phyloP scores from a whole-genome alignment of 495 filamentous ascomycete species.

The Aspergillus sclerotioniger region DNA sequence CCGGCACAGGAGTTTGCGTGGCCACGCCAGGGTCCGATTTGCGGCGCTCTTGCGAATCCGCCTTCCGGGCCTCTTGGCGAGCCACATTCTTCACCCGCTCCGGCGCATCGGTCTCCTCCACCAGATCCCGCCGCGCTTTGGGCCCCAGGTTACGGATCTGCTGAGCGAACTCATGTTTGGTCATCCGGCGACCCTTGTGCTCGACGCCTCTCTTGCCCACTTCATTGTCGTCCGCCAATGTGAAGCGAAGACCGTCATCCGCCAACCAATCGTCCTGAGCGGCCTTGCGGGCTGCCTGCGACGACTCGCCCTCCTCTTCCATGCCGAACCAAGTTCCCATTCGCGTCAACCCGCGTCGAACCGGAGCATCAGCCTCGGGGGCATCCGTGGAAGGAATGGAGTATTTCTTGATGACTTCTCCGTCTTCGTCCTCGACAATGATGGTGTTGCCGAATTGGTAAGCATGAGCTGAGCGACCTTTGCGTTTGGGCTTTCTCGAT shows the following conservation, averaged over 20 bases:
- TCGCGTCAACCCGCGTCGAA: slow-evolving; percentile 51
- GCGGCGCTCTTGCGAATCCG: slow-evolving; percentile 29
- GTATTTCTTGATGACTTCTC: slow-evolving; percentile 96
- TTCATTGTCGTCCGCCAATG: slow-evolving; percentile 52
- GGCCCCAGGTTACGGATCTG: slow-evolving; percentile 80
- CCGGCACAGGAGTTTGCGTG: not conserved
- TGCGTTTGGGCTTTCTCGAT: slow-evolving; percentile 26
- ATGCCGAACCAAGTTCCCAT: slow-evolving; percentile 66
- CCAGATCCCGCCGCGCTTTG: slow-evolving; percentile 65
- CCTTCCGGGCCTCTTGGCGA: slow-evolving; percentile 38
- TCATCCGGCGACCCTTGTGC: slow-evolving; percentile 70
- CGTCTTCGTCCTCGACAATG: slow-evolving; percentile 96
- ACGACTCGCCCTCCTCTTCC: slow-evolving; percentile 47
- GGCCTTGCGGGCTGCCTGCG: slow-evolving; percentile 34
- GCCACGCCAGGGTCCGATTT: slow-evolving; percentile 6
- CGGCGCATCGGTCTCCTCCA: slow-evolving; percentile 66
- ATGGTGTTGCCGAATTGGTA: slow-evolving; percentile 97
- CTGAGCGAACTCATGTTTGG: slow-evolving; percentile 85
- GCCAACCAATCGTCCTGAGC: slow-evolving; percentile 48
- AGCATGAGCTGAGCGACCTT: slow-evolving; percentile 70
- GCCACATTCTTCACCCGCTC: slow-evolving; percentile 57
- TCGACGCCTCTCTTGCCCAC: slow-evolving; percentile 31
- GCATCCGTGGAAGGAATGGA: slow-evolving; percentile 62
- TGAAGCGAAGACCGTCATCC: slow-evolving; percentile 84
- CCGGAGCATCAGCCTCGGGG: slow-evolving; percentile 28